Evolutionary conservation across 1,139 yeast species (phyloP).

Genomic region (Sugiyamaella sp.): DNA sequence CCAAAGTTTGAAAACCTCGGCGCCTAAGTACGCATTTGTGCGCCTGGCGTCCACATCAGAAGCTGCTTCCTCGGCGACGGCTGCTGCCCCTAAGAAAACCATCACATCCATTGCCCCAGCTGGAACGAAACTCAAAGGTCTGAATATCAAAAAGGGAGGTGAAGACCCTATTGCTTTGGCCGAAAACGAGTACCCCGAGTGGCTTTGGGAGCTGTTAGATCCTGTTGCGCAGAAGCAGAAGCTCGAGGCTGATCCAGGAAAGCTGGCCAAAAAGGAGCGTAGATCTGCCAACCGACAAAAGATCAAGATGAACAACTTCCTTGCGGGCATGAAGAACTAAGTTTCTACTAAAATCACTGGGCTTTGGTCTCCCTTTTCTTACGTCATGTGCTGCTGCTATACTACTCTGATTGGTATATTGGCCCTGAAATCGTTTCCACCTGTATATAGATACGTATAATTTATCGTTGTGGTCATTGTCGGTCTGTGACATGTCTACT

Average conservation of each 20-base stretch:
- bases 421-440: conserved; percentile 6
- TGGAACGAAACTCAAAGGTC: conserved; percentile 75
- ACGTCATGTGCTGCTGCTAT: too few species aligned
- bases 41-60: conserved; percentile 4
- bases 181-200: conserved; percentile 87
- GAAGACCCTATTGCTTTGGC: conserved; percentile 89
- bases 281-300: conserved; percentile 66
- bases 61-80: conserved; percentile 2
- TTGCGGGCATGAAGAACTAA: conserved; percentile 40
- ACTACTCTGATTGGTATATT: conserved; percentile 1
- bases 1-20: not conserved
- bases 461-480: too few species aligned
- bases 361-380: not conserved
- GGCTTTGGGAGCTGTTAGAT: conserved; percentile 93
- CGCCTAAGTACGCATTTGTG: not conserved
- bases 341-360: not conserved
- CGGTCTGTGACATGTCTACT: too few species aligned
- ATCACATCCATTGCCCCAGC: conserved; percentile 56
- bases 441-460: conserved; percentile 13
- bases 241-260: conserved; percentile 63
- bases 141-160: conserved; percentile 76
- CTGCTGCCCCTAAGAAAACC: conserved; percentile 19
- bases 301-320: conserved; percentile 79
- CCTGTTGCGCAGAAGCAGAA: conserved; percentile 55
- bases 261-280: conserved; percentile 68